Conservation (phyloP, 805 yeast genomes). For the Cyberlindnera mississippiensis region DNA sequence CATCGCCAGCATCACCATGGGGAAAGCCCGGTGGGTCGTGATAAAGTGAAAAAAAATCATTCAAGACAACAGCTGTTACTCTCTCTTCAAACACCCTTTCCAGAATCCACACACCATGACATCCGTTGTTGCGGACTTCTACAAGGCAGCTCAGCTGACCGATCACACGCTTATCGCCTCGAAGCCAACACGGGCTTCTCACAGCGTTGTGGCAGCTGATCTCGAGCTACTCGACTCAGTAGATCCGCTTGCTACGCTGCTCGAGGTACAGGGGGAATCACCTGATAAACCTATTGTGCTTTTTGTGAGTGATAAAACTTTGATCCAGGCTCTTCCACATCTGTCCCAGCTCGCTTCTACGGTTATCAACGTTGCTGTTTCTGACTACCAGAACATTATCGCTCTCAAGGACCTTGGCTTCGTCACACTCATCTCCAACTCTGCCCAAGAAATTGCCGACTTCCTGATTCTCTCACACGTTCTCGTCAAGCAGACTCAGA, state of each 20-base stretch:
- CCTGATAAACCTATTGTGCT: constrained; percentile 25
- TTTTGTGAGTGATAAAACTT: constrained; percentile 46
- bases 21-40: not conserved
- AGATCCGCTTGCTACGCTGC: constrained; percentile 14
- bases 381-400: constrained; percentile 70
- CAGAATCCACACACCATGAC: constrained; percentile 1
- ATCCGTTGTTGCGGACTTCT: constrained; percentile 8
- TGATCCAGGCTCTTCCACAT: constrained; percentile 59
- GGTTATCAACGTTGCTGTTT: constrained; percentile 58
- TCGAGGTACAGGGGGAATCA: constrained; percentile 10
- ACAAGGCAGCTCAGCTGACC: constrained; percentile 3
- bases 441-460: constrained; percentile 47
- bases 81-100: not conserved
- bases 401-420: constrained; percentile 67
- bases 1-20: not conserved
- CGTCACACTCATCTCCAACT: constrained; percentile 65
- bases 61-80: not conserved
- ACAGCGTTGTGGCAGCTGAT: constrained; percentile 3
- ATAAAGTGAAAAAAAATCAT: not conserved
- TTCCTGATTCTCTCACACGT: constrained; percentile 57
- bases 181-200: constrained; percentile 11
- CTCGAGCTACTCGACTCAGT: constrained; percentile 17
- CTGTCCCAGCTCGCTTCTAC: constrained; percentile 43
- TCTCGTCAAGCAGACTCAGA: constrained; percentile 43
- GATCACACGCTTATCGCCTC: constrained; percentile 10